Base-by-base conservation (phyloP, 129 eudicot genomes). In the Centaurea solstitialis region DNA sequence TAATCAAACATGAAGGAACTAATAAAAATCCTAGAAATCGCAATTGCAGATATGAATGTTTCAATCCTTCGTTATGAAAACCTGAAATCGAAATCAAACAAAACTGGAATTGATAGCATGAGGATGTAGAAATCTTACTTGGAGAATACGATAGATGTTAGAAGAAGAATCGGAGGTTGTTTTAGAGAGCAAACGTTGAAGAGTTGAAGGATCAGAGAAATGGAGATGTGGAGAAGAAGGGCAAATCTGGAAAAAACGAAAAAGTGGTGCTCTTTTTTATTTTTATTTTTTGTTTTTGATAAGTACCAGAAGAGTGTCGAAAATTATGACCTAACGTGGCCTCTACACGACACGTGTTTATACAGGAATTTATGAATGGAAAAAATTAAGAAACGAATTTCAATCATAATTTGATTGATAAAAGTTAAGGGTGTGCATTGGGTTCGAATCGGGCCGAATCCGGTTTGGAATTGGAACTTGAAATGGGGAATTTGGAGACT, bases 161-260 rank as follows among this genome's bases (percentile, higher is more conserved):
- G 74, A 47, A 26, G 37, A 33, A 23, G 26, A 79, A 35, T 33
- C 76, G 28, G 17, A 33, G 76, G 39, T 53, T 35, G 38, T 1
- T 26, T 13, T 30, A n/a, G 76, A 18, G 18, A 53, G 38, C 47
- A 37, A 69, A 30, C 9, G 6, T 9, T 77, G 23, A 18, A 30
- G 28, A 39, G 47, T 28, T 59, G 64, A 77, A 66, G 18, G 26
- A 11, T 77, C 40, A 4, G 37, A 6, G 71, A 70, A 18, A 59
- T 61, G 70, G 15, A 75, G n/a, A n/a, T n/a, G n/a, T n/a, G n/a
- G n/a, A n/a, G 68, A 76, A 76, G 68, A 75, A 59, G 79, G 33
- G 71, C 35, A 76, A 59, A 20, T 75, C 35, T 61, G 68, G 24
- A 38, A 76, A 53, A 1, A n/a, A n/a, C n/a, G 24, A 38, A 76